Base-by-base conservation (phyloP, 495 filamentous ascomycete species). In the Aspergillus incahuasiensis region DNA sequence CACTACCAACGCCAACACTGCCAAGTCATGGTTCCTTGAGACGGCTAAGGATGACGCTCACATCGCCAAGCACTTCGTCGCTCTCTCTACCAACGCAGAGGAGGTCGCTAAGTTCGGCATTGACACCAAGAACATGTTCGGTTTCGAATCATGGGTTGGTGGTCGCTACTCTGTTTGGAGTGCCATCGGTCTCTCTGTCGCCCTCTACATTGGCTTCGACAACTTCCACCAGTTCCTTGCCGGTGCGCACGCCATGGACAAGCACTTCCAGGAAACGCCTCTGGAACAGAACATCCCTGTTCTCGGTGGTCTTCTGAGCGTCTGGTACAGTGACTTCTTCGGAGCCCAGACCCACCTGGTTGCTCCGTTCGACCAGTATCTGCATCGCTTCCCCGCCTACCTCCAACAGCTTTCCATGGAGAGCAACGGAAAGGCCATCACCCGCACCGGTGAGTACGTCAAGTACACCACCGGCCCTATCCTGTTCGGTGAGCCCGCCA, bases 341-440 rank as follows among this genome's bases (percentile, higher is more conserved):
- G 89, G 89, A 66, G 91, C 95, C 39, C 94, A 98, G 74, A 97
- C 94, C 49, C 94, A 97, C 78, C 80, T 98, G 32, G 90, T 98
- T 50, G 89, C 94, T 61, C 94, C 94, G 73, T 98, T 97, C 74
- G 94, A 98, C 75, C 94, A 98, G 75, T 98, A 98, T 76, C 85
- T 98, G 64, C 90, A 95, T 82, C 89, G 94, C 52, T 97, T 98
- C 88, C 91, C 94, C 15, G 94, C 94, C 58, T 98, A 98, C 77
- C 88, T 98, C 28, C 94, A 98, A 75, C 94, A 98, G 74, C 81
- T 98, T 45, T 97, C 91, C 59, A 98, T 98, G 94, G 94, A 98
- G 78, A 97, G 95, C 63, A 98, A 98, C 74, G 94, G 94, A 64
- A 98, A 98, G 81, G 89, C 90, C 52, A 90, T 97, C 71, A 96